These are phyloP conservation scores for Jatropha multifida DNA, from an alignment of 441 rosid species.

Conservation along the genomic window DNA sequence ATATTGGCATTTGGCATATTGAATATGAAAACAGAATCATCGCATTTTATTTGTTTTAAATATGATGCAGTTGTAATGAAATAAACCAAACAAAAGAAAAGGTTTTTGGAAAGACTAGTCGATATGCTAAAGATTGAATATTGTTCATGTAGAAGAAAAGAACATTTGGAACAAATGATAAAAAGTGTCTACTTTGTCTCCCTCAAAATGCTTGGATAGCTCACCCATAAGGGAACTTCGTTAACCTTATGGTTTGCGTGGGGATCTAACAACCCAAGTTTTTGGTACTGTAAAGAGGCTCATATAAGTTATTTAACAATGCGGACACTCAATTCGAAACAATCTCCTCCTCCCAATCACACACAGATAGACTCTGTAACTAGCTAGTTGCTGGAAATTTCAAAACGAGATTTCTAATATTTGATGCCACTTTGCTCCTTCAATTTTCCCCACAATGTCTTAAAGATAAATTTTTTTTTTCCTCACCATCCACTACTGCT, in stretches of 20 bases:
- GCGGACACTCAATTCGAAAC: not conserved
- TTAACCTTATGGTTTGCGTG: not conserved
- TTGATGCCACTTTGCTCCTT: not conserved
- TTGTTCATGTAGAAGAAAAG: not conserved
- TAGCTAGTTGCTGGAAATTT: not conserved
- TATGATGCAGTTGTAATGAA: not conserved
- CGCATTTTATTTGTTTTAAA: conserved; percentile 5
- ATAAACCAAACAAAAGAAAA: not conserved
- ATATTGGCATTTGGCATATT: not conserved
- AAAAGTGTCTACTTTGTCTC: not conserved
- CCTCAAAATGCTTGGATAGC: not conserved
- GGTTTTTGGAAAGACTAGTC: not conserved
- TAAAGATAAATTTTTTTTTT: not conserved
- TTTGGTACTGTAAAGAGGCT: not conserved
- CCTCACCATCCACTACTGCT: not conserved
- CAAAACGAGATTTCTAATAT: not conserved
- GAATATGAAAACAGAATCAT: not conserved
- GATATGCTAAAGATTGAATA: not conserved
- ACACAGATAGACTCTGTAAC: not conserved
- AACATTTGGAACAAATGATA: not conserved
- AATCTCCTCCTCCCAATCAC: not conserved
- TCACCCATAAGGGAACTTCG: not conserved
- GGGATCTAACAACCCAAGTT: not conserved
- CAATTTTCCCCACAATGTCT: not conserved
- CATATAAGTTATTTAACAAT: not conserved